phyloP scores from a whole-genome alignment of 2,329 filamentous ascomycete genomes.

The Apiospora koreana region DNA sequence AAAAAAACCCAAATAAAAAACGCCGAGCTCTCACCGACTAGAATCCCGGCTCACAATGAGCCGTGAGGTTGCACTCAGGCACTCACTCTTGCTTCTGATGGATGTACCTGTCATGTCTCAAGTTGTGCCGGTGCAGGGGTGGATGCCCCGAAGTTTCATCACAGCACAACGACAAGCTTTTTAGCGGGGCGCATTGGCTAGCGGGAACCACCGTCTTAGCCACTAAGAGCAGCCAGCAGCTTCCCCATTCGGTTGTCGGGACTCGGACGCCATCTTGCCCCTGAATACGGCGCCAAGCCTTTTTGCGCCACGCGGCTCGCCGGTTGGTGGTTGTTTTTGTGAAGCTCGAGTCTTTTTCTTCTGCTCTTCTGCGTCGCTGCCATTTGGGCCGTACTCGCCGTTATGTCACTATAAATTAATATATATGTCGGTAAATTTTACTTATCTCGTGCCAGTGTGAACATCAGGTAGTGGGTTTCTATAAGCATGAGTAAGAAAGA shows the following conservation, averaged over 20 bases:
- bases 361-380: no score
- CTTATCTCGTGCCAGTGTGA: no score
- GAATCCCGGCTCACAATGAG: background rate
- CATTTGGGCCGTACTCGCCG: no score
- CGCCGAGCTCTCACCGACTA: background rate
- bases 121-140: background rate
- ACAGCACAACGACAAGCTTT: background rate
- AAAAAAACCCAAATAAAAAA: background rate
- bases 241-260: background rate
- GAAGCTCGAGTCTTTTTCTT: no score
- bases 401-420: no score
- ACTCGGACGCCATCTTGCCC: background rate
- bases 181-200: background rate
- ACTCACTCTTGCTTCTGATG: background rate
- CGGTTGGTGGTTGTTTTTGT: no score
- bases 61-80: background rate
- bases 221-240: background rate
- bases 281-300: background rate
- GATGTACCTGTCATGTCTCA: background rate
- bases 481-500: no score
- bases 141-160: background rate
- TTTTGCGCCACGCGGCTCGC: background rate
- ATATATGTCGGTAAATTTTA: no score
- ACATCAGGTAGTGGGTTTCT: no score
- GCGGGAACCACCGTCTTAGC: background rate